These are phyloP conservation scores for Gyromitra esculenta DNA, from an alignment of 2,329 filamentous ascomycete genomes.

Conservation along the genomic window DNA sequence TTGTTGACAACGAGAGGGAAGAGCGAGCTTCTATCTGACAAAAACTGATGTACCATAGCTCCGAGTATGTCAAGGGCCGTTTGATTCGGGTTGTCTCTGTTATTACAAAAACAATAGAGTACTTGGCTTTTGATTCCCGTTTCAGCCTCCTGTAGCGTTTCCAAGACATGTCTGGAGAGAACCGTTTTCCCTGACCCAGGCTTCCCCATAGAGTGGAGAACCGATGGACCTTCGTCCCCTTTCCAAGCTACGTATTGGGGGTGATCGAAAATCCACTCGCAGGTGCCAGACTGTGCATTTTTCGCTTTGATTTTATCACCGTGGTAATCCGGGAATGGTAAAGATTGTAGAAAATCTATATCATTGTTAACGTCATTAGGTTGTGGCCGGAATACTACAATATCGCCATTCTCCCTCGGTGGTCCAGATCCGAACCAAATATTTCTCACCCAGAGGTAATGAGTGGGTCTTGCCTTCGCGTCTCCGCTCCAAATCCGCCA, in stretches of 20 bases:
- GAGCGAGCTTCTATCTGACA: constrained; percentile 6
- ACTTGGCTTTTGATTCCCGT: constrained; percentile 2
- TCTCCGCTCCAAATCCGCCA: constrained; percentile 8
- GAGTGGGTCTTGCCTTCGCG: constrained; percentile 10
- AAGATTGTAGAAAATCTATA: constrained; percentile 22
- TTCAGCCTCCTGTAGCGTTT: not conserved
- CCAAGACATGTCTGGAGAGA: constrained; percentile 29
- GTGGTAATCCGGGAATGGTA: constrained; percentile 27
- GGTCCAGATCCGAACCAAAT: not conserved
- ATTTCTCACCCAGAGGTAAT: not conserved
- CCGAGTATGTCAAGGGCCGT: constrained; percentile 25
- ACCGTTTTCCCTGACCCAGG: constrained; percentile 29
- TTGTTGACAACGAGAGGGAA: constrained; percentile 8
- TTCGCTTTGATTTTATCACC: constrained; percentile 16
- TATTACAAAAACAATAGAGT: constrained; percentile 37
- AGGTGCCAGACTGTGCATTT: constrained; percentile 16
- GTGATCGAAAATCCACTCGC: constrained; percentile 33
- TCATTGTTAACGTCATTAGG: not conserved
- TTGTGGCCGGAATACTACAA: not conserved
- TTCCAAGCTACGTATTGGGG: constrained; percentile 28
- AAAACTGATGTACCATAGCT: constrained; percentile 29
- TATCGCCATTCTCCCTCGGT: not conserved
- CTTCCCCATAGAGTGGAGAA: constrained; percentile 29
- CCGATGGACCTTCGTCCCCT: constrained; percentile 4
- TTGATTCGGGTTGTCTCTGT: constrained; percentile 32